phyloP scores from a whole-genome alignment of 2,329 filamentous ascomycete genomes.

The Colletotrichum costaricense region DNA sequence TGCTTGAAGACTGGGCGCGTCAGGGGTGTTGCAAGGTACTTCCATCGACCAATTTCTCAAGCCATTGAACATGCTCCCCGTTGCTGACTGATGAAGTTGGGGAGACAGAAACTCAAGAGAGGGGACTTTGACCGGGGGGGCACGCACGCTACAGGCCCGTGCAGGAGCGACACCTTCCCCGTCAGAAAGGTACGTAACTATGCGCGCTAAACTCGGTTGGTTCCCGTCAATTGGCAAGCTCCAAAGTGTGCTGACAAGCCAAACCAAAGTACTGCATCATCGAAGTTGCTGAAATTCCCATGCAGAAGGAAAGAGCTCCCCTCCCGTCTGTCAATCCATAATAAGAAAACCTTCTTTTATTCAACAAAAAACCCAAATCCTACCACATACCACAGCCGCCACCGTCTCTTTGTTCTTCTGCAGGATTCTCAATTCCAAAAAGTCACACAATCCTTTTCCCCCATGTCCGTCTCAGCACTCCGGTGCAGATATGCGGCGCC shows the following conservation, averaged over 20 bases:
- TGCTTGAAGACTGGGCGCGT: slow-evolving; percentile 24
- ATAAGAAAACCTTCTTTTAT: slow-evolving; percentile 8
- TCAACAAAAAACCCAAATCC: neutral
- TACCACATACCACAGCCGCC: neutral
- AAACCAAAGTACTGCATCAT: slow-evolving; percentile 22
- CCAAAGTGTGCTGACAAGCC: neutral
- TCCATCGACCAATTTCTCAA: neutral
- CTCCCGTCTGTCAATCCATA: slow-evolving; percentile 1
- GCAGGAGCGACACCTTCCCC: slow-evolving; percentile 1
- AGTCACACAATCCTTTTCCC: neutral
- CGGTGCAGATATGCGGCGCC: slow-evolving; percentile 30
- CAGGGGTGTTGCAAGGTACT: slow-evolving; percentile 27
- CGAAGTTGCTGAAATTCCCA: slow-evolving; percentile 23
- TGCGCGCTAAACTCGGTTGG: slow-evolving; percentile 7
- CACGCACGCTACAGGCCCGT: neutral
- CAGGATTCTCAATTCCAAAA: neutral
- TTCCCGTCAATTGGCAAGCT: neutral
- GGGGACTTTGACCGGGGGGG: neutral
- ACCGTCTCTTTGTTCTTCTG: neutral
- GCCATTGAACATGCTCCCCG: neutral
- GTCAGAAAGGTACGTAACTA: slow-evolving; percentile 4
- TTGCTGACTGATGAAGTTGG: neutral
- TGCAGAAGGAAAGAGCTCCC: neutral
- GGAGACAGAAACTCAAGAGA: neutral
- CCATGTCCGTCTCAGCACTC: slow-evolving; percentile 21